Percentiles rank a stretch among this genome's conserved stretches.
Evolutionary conservation across 768 basidiomycete genomes (phyloP).

Genomic region (Cystobasidium ongulense): DNA sequence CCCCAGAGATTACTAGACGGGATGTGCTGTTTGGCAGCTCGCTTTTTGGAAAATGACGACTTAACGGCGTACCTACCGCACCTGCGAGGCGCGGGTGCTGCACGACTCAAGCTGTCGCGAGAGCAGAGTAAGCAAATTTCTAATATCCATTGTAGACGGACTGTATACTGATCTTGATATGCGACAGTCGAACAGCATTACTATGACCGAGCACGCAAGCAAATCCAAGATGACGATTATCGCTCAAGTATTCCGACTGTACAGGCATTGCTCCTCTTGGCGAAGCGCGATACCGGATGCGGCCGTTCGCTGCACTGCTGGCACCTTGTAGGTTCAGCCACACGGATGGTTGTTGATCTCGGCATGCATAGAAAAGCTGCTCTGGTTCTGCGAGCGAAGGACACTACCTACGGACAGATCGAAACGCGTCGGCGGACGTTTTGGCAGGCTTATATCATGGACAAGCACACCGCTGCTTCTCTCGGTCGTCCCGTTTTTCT

Average conservation of each 20-base stretch:
- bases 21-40: constrained; percentile 29
- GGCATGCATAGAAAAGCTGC: constrained; percentile 25
- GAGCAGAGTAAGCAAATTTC: constrained; percentile 23
- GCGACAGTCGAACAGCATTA: constrained; percentile 32
- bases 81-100: neutral
- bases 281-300: constrained; percentile 23
- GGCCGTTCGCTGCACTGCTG: constrained; percentile 26
- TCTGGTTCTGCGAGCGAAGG: neutral
- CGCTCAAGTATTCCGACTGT: constrained; percentile 24
- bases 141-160: neutral
- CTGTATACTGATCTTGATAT: neutral
- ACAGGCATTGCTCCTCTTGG: constrained; percentile 16
- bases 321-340: constrained; percentile 28
- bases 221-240: constrained; percentile 29
- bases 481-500: constrained; percentile 22
- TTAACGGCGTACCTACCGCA: constrained; percentile 7
- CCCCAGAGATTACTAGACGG: constrained; percentile 23
- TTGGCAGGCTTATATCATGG: constrained; percentile 32
- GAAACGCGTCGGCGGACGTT: constrained; percentile 26
- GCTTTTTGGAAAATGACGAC: constrained; percentile 27
- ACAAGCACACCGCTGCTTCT: constrained; percentile 26
- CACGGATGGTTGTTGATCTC: constrained; percentile 30
- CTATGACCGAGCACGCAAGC: constrained; percentile 22
- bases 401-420: constrained; percentile 13
- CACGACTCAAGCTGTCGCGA: neutral